These are phyloP conservation scores for Nemania diffusa DNA, from an alignment of 2,329 filamentous ascomycete genomes.

Conservation along the genomic window DNA sequence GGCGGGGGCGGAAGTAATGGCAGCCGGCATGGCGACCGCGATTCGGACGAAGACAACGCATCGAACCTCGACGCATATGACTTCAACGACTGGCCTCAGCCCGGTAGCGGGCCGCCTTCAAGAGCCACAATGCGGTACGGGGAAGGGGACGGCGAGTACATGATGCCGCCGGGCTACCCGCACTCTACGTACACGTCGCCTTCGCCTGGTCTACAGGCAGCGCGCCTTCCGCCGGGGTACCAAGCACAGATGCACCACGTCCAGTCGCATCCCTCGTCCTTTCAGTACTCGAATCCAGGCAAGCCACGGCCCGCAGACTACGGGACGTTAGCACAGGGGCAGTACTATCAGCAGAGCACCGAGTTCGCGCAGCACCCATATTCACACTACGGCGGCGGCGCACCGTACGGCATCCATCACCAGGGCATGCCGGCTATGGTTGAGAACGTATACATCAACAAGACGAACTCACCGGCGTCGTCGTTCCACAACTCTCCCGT, in stretches of 20 bases:
- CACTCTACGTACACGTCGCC: slow-evolving; percentile 32
- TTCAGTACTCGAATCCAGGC: slow-evolving; percentile 51
- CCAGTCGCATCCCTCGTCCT: slow-evolving; percentile 47
- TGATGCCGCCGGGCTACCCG: slow-evolving; percentile 37
- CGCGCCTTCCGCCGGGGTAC: slow-evolving; percentile 34
- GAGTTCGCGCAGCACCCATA: slow-evolving; percentile 39
- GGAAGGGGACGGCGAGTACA: slow-evolving; percentile 49
- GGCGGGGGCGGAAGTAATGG: slow-evolving; percentile 39
- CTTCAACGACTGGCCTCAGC: slow-evolving; percentile 29
- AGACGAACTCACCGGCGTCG: slow-evolving; percentile 41
- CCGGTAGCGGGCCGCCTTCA: slow-evolving; percentile 43
- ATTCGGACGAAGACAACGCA: slow-evolving; percentile 52
- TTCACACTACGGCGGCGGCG: slow-evolving; percentile 30
- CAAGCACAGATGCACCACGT: slow-evolving; percentile 34
- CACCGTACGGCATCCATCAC: slow-evolving; percentile 22
- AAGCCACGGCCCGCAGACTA: slow-evolving; percentile 55
- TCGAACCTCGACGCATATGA: slow-evolving; percentile 61
- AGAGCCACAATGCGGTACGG: slow-evolving; percentile 49
- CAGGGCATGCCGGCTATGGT: slow-evolving; percentile 24
- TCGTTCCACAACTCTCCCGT: slow-evolving; percentile 35
- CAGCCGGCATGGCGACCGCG: slow-evolving; percentile 41
- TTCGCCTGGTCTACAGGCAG: slow-evolving; percentile 29
- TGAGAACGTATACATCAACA: slow-evolving; percentile 44
- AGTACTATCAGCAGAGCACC: slow-evolving; percentile 53
- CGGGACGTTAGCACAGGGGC: slow-evolving; percentile 46